Base-by-base conservation (phyloP, 768 basidiomycete genomes). In the Pisolithus microcarpus region DNA sequence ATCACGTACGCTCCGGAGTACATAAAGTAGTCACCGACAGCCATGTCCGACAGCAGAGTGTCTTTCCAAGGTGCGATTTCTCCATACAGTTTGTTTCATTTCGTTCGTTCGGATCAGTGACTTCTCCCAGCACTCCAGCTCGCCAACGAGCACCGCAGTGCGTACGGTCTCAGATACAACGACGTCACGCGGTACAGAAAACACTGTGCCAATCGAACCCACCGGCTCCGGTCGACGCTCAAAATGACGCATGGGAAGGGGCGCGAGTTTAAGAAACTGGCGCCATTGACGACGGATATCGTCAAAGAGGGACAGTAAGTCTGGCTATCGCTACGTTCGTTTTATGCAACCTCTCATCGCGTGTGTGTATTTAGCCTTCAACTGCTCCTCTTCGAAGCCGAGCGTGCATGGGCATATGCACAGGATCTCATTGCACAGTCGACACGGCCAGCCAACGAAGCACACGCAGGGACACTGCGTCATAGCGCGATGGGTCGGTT, bases 171-270 rank as follows among this genome's bases (percentile, higher is more conserved):
- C 55, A 83, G 94, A 55, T 93, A 91, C 64, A 89, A 85, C 61
- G 94, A 98, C 64, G 86, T 83, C 66, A 72, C 75, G 48, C 82
- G 93, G 47, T 97, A 97, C 70, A 91, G 93, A 58, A 91, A 91
- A 58, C 93, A 98, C 61, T 95, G 92, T 64, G 82, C 87, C 6
- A 91, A 92, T 65, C 82, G 89, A 61, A 87, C 93, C 0, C 91
- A 93, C 68, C 83, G 90, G 45, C 73, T 96, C 38, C 82, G 93
- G 55, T 90, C 88, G 26, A 76, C 82, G 1, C 77, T 93, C 45
- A 91, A 88, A 63, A 79, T 84, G 73, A 89, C 87, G 16, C 89
- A 93, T 58, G 91, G 91, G 28, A 90, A 87, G 63, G 89, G 89
- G 21, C 84, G 84, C 58, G 89, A 91, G 43, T 97, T 91, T 76